A percentile compares a stretch with the other conserved stretches of the same genome.
phyloP scores from a whole-genome alignment of 1,284 basidiomycete genomes.

The Cutaneotrichosporon mucoides region DNA sequence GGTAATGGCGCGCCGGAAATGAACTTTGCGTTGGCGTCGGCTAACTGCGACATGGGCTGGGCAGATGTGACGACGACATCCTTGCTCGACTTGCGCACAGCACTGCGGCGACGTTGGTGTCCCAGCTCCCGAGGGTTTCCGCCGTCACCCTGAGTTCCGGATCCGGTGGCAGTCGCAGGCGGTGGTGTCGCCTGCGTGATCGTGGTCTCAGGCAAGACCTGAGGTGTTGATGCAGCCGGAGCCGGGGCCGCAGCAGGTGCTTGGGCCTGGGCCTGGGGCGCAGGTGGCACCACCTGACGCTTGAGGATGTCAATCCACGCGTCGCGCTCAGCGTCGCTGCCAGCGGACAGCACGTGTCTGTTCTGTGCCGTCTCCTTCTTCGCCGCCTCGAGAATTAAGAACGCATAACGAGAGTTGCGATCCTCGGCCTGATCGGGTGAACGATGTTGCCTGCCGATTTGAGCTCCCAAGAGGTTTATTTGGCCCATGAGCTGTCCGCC shows the following conservation, averaged over 20 bases:
- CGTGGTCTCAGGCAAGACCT: constrained; percentile 39
- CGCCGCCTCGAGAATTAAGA: constrained; percentile 85
- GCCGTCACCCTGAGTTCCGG: no score
- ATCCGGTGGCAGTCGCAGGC: not conserved
- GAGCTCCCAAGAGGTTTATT: constrained; percentile 78
- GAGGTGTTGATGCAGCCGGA: constrained; percentile 51
- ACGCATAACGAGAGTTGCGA: constrained; percentile 92
- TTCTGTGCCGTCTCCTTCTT: constrained; percentile 59
- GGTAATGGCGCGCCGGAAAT: constrained; percentile 51
- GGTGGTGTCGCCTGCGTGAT: constrained; percentile 1
- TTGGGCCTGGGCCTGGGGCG: constrained; percentile 39
- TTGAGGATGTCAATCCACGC: constrained; percentile 93
- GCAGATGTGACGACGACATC: constrained; percentile 59
- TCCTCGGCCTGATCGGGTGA: constrained; percentile 62
- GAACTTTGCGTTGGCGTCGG: constrained; percentile 62
- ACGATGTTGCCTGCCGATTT: constrained; percentile 70
- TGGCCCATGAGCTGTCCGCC: constrained; percentile 86
- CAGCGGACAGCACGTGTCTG: constrained; percentile 90
- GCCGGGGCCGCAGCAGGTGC: constrained; percentile 16
- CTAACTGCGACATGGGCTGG: constrained; percentile 60
- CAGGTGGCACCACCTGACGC: constrained; percentile 55
- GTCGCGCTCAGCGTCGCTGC: constrained; percentile 88
- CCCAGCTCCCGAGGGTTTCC: not conserved
- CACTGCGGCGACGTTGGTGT: constrained; percentile 29
- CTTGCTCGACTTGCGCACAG: constrained; percentile 52